Base-by-base conservation (phyloP, 257 asterid species). In the Ehretia macrophylla region DNA sequence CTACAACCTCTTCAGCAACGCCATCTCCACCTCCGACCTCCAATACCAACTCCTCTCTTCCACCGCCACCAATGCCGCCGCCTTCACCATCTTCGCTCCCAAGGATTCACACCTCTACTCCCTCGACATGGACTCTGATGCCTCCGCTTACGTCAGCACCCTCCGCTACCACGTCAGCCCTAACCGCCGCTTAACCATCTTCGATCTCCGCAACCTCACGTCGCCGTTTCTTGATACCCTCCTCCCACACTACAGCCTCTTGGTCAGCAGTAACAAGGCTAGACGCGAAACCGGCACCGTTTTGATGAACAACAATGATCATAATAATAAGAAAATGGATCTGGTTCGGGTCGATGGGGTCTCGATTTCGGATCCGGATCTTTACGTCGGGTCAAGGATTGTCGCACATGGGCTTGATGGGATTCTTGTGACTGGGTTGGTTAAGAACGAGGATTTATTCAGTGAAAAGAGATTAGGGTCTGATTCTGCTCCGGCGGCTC, bases 381-480 rank as follows among this genome's bases (percentile, higher is more conserved):
- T 85, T 1, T 85, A 51, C 19, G 35, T 85, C 74, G 87, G 94
- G 37, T 58, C 85, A 11, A 72, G 69, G 40, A 49, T 78, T 27
- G 81, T 60, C 3, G 90, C 80, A 8, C 94, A 85, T 14, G 94
- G 90, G 0, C 77, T 82, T 11, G 83, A 78, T 48, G 90, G 87
- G 11, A 72, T 85, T 63, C 79, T 85, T 3, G 21, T 76, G 38
- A 78, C 78, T 56, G 90, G 85, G 1, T 71, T 80, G 17, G 76
- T 61, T 38, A 55, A 62, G 61, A 63, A 64, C 16, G 66, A 68
- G 12, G 78, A 67, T 40, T 32, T 64, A 23, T 11, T 19, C 4
- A 67, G 38, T 0, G 60, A 50, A 1, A 58, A 63, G 51, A 73
- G 68, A 3, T 40, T 68, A 44, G 82, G 47, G 0, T 58, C 56